Base-by-base conservation (phyloP, 192 early-diverging fungal genomes). In the Coemansia sp. region DNA sequence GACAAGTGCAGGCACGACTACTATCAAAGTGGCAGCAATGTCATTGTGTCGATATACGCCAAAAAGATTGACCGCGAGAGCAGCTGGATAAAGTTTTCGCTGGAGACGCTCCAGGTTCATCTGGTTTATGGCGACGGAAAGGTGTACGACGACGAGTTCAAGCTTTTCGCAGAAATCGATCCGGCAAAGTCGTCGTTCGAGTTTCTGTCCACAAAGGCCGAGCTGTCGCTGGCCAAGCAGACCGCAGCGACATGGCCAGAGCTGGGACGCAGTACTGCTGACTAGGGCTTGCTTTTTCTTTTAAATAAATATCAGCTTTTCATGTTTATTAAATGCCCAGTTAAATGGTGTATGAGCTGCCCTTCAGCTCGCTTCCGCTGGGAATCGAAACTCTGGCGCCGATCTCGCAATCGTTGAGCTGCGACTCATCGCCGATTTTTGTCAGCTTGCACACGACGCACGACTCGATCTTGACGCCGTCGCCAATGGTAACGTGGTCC, bases 401-500 rank as follows among this genome's bases (percentile, higher is more conserved):
- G 11, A 81, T 71, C 32, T 96, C 93, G 76, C 95, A 98, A 64
- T 95, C 92, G 74, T 91, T 96, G 42, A 98, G 85, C 48, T 86
- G 71, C 10, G 87, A 83, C 63, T 89, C 89, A 61, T 89, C 90
- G 30, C 85, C 74, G 16, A 98, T 82, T 72, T 90, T 94, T 31
- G 89, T 86, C 63, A 91, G 85, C 18, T 86, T 88, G 76, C 93
- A 95, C 7, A 98, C 85, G 51, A 97, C 85, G 66, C 92, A 94
- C 11, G 88, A 88, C 57, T 97, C 94, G 29, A 98, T 66, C 73
- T 91, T 93, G 48, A 89, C 95, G 69, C 93, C 91, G 67, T 99
- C 97, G 60, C 94, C 96, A 62, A 99, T 86, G 6, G 93, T 87
- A 10, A 91, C 89, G 67, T 97, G 86, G 75, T 99, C 96, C 94